Evolutionary conservation across 495 filamentous ascomycete genomes (phyloP).

Genomic region (Geoglossum glabrum): DNA sequence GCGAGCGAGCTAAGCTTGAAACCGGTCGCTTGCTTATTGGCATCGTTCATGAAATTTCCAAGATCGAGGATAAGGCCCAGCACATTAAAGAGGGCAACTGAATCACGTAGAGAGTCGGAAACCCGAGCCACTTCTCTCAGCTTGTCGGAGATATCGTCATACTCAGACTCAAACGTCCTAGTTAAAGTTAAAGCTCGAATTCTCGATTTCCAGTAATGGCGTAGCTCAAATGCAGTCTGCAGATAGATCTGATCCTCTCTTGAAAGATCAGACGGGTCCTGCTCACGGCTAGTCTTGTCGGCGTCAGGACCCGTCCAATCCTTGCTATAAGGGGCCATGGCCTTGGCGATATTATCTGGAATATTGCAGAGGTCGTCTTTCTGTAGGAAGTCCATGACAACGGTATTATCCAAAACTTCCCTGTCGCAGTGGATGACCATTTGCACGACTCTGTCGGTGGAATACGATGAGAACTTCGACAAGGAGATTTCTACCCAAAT

Average conservation of each 20-base stretch:
- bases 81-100: conserved; percentile 83
- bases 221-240: conserved; percentile 79
- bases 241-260: conserved; percentile 91
- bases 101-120: conserved; percentile 75
- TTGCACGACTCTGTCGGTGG: conserved; percentile 64
- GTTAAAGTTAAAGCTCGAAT: conserved; percentile 82
- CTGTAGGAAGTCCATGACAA: conserved; percentile 95
- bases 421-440: conserved; percentile 92
- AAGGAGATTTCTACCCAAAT: conserved; percentile 54
- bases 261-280: conserved; percentile 74
- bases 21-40: conserved; percentile 91
- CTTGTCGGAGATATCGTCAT: conserved; percentile 72
- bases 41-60: conserved; percentile 99
- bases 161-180: conserved; percentile 67
- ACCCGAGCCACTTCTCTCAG: conserved; percentile 64
- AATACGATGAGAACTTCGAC: conserved; percentile 64
- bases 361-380: conserved; percentile 82
- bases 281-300: conserved; percentile 55
- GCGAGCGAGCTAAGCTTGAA: conserved; percentile 97
- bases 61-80: conserved; percentile 91
- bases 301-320: conserved; percentile 92
- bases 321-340: conserved; percentile 83
- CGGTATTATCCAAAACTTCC: conserved; percentile 74
- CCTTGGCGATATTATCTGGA: conserved; percentile 73
- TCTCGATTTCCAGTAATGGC: conserved; percentile 96